A percentile compares a stretch with the other conserved stretches of the same genome.
Evolutionary conservation across 805 yeast species (phyloP).

Genomic region (Candida piceae): DNA sequence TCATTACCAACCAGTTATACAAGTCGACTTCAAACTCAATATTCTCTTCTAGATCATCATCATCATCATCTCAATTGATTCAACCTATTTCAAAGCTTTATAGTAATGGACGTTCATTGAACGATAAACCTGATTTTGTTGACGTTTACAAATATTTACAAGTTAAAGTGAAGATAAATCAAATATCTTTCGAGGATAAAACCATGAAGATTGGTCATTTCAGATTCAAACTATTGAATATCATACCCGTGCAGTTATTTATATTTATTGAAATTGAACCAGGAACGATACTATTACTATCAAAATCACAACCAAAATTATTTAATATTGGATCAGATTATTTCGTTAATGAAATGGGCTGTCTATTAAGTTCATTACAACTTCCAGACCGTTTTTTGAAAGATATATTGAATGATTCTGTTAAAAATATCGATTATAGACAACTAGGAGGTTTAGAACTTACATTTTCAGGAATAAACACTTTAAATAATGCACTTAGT

Average conservation of each 20-base stretch:
- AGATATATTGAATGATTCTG: slow-evolving; percentile 9
- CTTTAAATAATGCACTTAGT: slow-evolving; percentile 16
- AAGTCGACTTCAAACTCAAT: slow-evolving; percentile 2
- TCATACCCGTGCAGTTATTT: slow-evolving; percentile 25
- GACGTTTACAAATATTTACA: slow-evolving; percentile 19
- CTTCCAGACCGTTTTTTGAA: slow-evolving; percentile 12
- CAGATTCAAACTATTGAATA: slow-evolving; percentile 23
- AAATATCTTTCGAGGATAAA: slow-evolving; percentile 6
- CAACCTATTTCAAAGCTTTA: slow-evolving; percentile 21
- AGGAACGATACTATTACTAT: slow-evolving; percentile 15
- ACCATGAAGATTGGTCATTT: slow-evolving; percentile 23
- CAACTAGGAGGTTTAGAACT: slow-evolving; percentile 16
- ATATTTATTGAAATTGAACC: slow-evolving; percentile 23
- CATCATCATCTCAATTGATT: slow-evolving; percentile 11
- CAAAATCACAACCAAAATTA: slow-evolving; percentile 18
- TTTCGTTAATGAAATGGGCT: slow-evolving; percentile 21
- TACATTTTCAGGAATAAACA: slow-evolving; percentile 13
- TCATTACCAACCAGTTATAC: slow-evolving; percentile 20
- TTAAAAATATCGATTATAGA: slow-evolving; percentile 1
- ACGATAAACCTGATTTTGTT: slow-evolving; percentile 19
- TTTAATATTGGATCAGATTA: slow-evolving; percentile 16
- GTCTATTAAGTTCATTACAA: slow-evolving; percentile 12
- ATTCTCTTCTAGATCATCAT: not conserved
- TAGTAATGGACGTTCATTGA: slow-evolving; percentile 15
- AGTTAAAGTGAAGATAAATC: slow-evolving; percentile 21